phyloP scores from a whole-genome alignment of 441 rosid genomes.

The Dalechampia spathulata region DNA sequence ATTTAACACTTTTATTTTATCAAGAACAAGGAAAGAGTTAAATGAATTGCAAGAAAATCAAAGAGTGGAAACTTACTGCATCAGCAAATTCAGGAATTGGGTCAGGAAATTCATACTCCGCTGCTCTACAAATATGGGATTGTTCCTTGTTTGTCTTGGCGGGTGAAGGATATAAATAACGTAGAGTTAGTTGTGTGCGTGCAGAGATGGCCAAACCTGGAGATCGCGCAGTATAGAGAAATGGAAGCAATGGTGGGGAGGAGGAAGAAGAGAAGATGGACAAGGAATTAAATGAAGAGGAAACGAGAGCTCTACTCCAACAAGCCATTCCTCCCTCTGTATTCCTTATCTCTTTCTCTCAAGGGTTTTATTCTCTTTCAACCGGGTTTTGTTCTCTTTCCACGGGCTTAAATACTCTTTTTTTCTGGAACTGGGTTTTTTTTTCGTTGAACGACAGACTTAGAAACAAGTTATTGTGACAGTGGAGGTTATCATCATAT shows the following conservation, averaged over 20 bases:
- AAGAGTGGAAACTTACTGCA: constrained; percentile 36
- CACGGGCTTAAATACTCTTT: no score
- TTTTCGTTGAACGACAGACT: no score
- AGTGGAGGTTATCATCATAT: no score
- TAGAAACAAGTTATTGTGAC: no score
- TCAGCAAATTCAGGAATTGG: constrained; percentile 89
- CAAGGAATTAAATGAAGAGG: constrained; percentile 14
- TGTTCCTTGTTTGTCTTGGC: constrained; percentile 9
- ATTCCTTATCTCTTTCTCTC: neutral
- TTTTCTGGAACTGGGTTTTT: no score
- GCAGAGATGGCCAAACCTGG: neutral
- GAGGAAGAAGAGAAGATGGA: constrained; percentile 21
- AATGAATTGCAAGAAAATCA: neutral
- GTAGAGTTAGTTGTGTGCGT: neutral
- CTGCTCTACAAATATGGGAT: constrained; percentile 44
- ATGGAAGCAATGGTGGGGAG: constrained; percentile 6
- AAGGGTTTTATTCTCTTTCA: no score
- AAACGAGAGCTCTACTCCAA: constrained; percentile 24
- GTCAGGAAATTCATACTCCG: constrained; percentile 76
- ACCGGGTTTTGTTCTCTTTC: no score
- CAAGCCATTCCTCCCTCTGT: constrained; percentile 27
- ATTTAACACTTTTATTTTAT: neutral
- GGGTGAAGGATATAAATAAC: constrained; percentile 14
- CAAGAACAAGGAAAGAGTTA: neutral
- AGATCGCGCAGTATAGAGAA: constrained; percentile 10